phyloP scores from a whole-genome alignment of 2,329 filamentous ascomycete genomes.

The Apiospora phragmitis region DNA sequence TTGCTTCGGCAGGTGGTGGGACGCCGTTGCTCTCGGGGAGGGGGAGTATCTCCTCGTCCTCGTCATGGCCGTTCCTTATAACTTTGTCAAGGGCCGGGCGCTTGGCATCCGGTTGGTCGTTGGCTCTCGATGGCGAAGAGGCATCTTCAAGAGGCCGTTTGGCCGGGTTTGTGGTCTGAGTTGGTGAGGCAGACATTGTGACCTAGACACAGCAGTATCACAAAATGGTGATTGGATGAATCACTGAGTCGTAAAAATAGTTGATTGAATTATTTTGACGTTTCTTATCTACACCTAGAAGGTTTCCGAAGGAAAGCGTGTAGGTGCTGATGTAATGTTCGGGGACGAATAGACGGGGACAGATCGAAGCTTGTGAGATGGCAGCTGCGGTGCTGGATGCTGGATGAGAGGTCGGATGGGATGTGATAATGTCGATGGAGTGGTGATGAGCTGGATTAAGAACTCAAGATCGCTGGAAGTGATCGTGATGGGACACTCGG shows the following conservation, averaged over 20 bases:
- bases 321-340: conserved; percentile 80
- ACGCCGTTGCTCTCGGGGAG: conserved; percentile 41
- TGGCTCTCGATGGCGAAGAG: conserved; percentile 87
- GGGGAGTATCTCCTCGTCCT: conserved; percentile 51
- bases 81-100: conserved; percentile 94
- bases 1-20: conserved; percentile 44
- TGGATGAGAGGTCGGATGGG: conserved; percentile 24
- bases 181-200: conserved; percentile 74
- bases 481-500: conserved; percentile 14
- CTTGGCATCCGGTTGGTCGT: conserved; percentile 95
- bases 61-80: conserved; percentile 59
- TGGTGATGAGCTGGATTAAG: conserved; percentile 14
- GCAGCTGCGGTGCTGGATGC: conserved; percentile 21
- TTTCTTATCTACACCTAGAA: conserved; percentile 81
- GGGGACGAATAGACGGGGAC: conserved; percentile 34
- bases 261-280: conserved; percentile 49
- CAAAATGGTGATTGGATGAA: conserved; percentile 30
- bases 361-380: conserved; percentile 30
- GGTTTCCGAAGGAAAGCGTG: conserved; percentile 90
- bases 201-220: conserved; percentile 34
- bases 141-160: conserved; percentile 98
- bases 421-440: conserved; percentile 12
- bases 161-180: conserved; percentile 65
- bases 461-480: conserved; percentile 14
- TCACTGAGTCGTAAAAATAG: conserved; percentile 37